Conservation (phyloP, 176 grass and related monocot genomes). For the Phoenix roebelenii region DNA sequence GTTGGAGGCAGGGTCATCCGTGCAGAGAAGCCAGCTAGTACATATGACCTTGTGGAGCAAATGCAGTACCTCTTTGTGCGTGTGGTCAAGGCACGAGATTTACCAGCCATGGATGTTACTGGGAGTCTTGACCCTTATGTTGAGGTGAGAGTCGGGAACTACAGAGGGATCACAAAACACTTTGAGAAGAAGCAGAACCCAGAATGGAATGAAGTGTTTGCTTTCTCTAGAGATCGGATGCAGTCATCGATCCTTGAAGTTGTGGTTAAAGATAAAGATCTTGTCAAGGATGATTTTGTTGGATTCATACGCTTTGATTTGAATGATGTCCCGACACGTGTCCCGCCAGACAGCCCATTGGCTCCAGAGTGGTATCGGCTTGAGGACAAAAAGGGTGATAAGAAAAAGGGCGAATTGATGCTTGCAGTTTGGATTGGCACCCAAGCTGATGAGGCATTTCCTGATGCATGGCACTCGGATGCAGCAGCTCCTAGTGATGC, state of each 20-base stretch:
- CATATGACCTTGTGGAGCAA: conserved; percentile 91
- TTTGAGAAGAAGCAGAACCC: conserved; percentile 90
- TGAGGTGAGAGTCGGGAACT: conserved; percentile 86
- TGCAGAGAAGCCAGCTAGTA: conserved; percentile 67
- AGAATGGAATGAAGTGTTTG: conserved; percentile 97
- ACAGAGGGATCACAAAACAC: conserved; percentile 74
- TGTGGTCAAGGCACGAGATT: conserved; percentile 89
- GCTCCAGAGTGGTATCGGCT: conserved; percentile 97
- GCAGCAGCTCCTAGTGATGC: conserved; percentile 39
- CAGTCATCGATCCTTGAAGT: conserved; percentile 82
- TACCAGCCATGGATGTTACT: conserved; percentile 72
- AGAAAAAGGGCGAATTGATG: conserved; percentile 84
- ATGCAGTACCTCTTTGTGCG: conserved; percentile 98
- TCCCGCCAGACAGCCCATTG: conserved; percentile 86
- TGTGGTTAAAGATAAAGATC: conserved; percentile 79
- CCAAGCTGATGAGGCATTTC: conserved; percentile 93
- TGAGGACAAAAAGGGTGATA: conserved; percentile 61
- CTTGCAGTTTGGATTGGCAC: conserved; percentile 99
- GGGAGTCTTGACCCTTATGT: conserved; percentile 97
- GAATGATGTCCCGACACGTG: conserved; percentile 78
- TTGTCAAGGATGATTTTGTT: conserved; percentile 87
- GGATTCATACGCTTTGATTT: conserved; percentile 81
- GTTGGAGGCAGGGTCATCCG: conserved; percentile 83
- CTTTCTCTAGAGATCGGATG: conserved; percentile 85
- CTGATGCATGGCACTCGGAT: conserved; percentile 93